Base-by-base conservation (phyloP, 345 rosid genomes). In the Zanthoxylum bungeanum region DNA sequence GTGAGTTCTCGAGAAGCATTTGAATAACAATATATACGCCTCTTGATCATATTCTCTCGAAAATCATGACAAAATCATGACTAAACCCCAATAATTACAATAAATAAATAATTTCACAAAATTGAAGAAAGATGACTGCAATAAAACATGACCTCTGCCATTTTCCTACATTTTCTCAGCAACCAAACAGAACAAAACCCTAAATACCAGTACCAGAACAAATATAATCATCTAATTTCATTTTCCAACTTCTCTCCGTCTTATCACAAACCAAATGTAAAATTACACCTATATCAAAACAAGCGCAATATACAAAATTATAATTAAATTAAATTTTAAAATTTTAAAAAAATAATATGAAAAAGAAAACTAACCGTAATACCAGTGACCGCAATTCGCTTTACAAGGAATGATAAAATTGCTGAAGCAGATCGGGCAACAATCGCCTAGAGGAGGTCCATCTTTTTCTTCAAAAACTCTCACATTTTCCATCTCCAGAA, bases 331-430 rank as follows among this genome's bases (percentile, higher is more conserved):
- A 12, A 50, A 21, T 10, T 42, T 36, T 24, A 50, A 33, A 37
- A 9, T 22, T 0, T 16, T 25, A 4, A 53, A 36, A 37, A 22
- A 7, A 17, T 28, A 3, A 46, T 33, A 62, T 3, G n/a, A 46
- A 59, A 7, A 12, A 0, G 4, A 36, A 11, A 63, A 62, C 82
- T 77, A 73, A 93, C 97, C 98, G 76, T 97, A 93, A 80, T 78
- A 93, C 98, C 98, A 93, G 81, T 93, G 98, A 53, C 96, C 90
- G 76, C 98, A 93, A 72, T 77, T 82, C 55, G 96, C 82, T 58
- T 80, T 83, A 80, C 97, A 91, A 28, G 97, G 88, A 74, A 93
- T 73, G 56, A 80, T 64, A 76, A 85, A 93, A 58, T 85, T 68
- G 25, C 89, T 83, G 70, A 89, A 91, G 75, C 93, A 93, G 76